Conservation (phyloP, 192 early-diverging fungal species). For the Backusella parvicylindrica region DNA sequence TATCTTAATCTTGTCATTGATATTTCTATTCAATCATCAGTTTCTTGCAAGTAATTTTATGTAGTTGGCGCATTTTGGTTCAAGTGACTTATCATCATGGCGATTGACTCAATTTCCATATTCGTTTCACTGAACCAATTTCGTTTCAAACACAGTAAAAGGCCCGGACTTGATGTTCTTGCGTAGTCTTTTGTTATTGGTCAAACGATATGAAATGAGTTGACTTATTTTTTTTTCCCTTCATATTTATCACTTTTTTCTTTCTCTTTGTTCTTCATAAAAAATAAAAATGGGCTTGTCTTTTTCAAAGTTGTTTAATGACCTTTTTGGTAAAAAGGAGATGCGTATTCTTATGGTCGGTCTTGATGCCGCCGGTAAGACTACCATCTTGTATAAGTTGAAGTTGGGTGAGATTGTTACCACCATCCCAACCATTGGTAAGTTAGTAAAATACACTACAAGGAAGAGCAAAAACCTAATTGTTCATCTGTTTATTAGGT, state of each 20-base stretch:
- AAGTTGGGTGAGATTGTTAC: slow-evolving; percentile 99
- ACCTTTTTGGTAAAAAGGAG: slow-evolving; percentile 87
- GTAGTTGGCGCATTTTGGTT: no score
- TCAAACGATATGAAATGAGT: neutral
- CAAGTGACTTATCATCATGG: no score
- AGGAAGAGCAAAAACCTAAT: neutral
- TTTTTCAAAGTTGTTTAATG: slow-evolving; percentile 73
- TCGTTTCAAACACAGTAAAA: no score
- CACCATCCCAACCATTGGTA: slow-evolving; percentile 97
- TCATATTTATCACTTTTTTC: neutral
- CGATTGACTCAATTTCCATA: no score
- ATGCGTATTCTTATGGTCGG: slow-evolving; percentile 97
- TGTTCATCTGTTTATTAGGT: slow-evolving; percentile 42
- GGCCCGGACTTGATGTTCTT: neutral
- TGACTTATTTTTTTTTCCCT: neutral
- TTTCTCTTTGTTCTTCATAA: neutral
- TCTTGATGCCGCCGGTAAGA: slow-evolving; percentile 95
- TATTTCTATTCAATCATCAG: no score
- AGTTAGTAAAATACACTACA: slow-evolving; percentile 16
- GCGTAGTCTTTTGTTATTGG: slow-evolving; percentile 3
- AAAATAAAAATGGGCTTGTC: slow-evolving; percentile 75
- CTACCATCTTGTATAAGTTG: slow-evolving; percentile 98
- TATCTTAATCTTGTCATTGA: no score
- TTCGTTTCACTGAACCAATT: no score
- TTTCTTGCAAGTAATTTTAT: no score